Conservation (phyloP, 2,329 filamentous ascomycete genomes). For the Daldinia sp. region DNA sequence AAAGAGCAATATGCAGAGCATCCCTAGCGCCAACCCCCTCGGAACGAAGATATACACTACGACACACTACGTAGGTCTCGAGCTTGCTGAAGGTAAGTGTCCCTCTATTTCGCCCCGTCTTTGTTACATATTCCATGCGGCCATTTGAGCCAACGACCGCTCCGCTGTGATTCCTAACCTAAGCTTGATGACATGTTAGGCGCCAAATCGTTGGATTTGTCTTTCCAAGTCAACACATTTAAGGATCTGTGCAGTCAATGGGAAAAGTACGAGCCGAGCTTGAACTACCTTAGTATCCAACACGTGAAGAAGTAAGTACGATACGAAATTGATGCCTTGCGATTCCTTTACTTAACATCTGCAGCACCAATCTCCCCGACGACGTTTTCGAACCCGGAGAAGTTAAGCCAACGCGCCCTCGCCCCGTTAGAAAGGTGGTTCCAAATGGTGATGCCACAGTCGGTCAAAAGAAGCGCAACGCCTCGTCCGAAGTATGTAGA, state of each 20-base stretch:
- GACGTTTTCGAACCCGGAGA: constrained; percentile 91
- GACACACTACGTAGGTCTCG: constrained; percentile 93
- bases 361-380: constrained; percentile 85
- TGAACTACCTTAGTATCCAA: constrained; percentile 83
- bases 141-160: constrained; percentile 29
- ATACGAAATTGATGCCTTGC: constrained; percentile 11
- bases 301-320: constrained; percentile 84
- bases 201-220: constrained; percentile 79
- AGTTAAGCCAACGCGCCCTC: constrained; percentile 71
- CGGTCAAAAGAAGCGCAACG: constrained; percentile 61
- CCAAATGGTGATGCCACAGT: constrained; percentile 54
- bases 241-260: constrained; percentile 83
- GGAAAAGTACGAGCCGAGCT: constrained; percentile 78
- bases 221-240: constrained; percentile 86
- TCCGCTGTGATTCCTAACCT: constrained; percentile 44
- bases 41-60: constrained; percentile 78
- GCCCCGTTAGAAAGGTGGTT: constrained; percentile 63
- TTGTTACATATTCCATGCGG: constrained; percentile 30
- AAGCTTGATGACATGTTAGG: constrained; percentile 60
- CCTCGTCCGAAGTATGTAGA: constrained; percentile 55
- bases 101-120: not conserved
- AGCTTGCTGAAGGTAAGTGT: constrained; percentile 77
- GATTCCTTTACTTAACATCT: constrained; percentile 42
- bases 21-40: constrained; percentile 29
- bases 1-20: constrained; percentile 43